A percentile compares a stretch with the other conserved stretches of the same genome.
These are phyloP conservation scores for Xylaria polymorpha DNA, from an alignment of 2,329 filamentous ascomycete species.

Conservation along the genomic window DNA sequence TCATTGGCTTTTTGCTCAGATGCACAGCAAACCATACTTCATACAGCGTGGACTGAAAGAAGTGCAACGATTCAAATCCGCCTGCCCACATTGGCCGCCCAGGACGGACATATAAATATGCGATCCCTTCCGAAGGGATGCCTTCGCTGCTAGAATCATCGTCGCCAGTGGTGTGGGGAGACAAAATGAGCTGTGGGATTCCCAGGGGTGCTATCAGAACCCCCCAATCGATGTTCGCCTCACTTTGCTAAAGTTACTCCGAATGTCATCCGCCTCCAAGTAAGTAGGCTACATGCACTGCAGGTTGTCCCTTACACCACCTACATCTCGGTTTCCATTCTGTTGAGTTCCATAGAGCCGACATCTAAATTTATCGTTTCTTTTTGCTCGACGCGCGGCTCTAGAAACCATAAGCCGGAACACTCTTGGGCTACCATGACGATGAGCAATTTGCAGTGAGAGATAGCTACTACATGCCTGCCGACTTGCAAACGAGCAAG, in stretches of 20 bases:
- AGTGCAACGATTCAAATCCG: neutral
- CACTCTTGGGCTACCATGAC: neutral
- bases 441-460: conserved; percentile 8
- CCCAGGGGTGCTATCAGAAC: conserved; percentile 19
- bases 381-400: neutral
- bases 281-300: conserved; percentile 18
- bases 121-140: conserved; percentile 7
- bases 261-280: conserved; percentile 14
- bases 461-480: neutral
- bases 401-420: neutral
- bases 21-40: conserved; percentile 17
- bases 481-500: conserved; percentile 8
- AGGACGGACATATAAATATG: conserved; percentile 15
- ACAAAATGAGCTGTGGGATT: conserved; percentile 1
- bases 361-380: neutral
- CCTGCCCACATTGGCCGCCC: neutral
- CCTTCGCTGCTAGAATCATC: neutral
- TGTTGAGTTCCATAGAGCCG: conserved; percentile 7
- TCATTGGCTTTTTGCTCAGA: conserved; percentile 5
- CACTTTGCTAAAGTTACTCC: conserved; percentile 19
- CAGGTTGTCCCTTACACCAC: neutral
- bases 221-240: conserved; percentile 30
- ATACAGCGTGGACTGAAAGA: conserved; percentile 4
- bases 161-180: conserved; percentile 10
- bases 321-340: neutral